Percentiles rank a stretch among this genome's conserved stretches.
Evolutionary conservation across 331 rosid genomes (phyloP).

Genomic region (Dryas integrifolia): DNA sequence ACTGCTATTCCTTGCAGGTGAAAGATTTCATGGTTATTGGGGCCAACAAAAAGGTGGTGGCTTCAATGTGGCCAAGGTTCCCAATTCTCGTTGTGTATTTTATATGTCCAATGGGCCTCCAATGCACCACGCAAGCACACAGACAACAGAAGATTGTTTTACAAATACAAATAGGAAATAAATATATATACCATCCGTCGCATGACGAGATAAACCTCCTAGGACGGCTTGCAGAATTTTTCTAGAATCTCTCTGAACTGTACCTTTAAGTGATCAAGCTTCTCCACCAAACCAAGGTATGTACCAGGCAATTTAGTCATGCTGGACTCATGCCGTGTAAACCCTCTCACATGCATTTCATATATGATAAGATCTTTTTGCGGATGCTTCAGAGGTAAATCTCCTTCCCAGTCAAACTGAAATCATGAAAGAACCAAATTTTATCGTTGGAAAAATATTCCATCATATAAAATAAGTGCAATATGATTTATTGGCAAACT

Average conservation of each 20-base stretch:
- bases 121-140: neutral
- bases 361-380: conserved; percentile 83
- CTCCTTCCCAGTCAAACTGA: conserved; percentile 99
- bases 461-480: neutral
- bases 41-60: neutral
- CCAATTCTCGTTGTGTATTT: neutral
- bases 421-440: conserved; percentile 17
- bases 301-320: conserved; percentile 72
- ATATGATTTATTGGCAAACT: neutral
- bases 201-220: neutral
- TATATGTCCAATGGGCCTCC: conserved; percentile 8
- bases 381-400: conserved; percentile 71
- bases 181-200: neutral
- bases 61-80: neutral
- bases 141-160: neutral
- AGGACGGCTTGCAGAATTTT: conserved; percentile 7
- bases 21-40: neutral
- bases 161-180: neutral
- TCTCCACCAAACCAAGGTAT: conserved; percentile 89
- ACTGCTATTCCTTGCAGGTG: too few relatives aligned
- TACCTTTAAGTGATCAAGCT: conserved; percentile 90
- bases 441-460: neutral
- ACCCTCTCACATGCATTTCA: conserved; percentile 96
- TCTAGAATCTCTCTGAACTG: conserved; percentile 19
- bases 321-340: conserved; percentile 89